A percentile compares a stretch with the other conserved stretches of the same genome.
Evolutionary conservation across 2,329 filamentous ascomycete species (phyloP).

Genomic region (Ceratocystis papillata): DNA sequence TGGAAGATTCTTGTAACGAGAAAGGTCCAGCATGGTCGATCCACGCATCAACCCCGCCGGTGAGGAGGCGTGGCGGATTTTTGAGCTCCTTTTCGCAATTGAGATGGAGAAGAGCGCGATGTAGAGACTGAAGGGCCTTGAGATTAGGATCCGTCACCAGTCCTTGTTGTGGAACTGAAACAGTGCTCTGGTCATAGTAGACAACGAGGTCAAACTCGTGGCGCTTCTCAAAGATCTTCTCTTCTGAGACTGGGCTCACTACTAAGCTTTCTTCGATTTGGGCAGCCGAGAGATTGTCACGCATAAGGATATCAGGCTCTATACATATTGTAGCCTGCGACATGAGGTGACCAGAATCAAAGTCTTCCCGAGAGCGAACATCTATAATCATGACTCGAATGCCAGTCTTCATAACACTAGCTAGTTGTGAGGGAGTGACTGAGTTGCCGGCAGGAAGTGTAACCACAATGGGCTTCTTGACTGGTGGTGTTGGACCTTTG

Average conservation of each 20-base stretch:
- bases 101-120: constrained; percentile 71
- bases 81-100: constrained; percentile 68
- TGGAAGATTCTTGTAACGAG: constrained; percentile 42
- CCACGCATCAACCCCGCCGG: constrained; percentile 81
- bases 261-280: constrained; percentile 58
- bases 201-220: constrained; percentile 78
- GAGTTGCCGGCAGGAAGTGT: constrained; percentile 44
- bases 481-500: background rate
- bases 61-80: constrained; percentile 62
- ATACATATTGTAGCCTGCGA: constrained; percentile 77
- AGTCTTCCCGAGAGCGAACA: constrained; percentile 66
- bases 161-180: constrained; percentile 37
- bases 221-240: constrained; percentile 58
- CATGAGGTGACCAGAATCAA: constrained; percentile 81
- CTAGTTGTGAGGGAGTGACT: constrained; percentile 60
- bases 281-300: constrained; percentile 53
- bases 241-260: constrained; percentile 63
- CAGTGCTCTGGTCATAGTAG: constrained; percentile 69
- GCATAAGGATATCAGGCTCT: constrained; percentile 63
- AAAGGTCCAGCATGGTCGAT: constrained; percentile 64
- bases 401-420: constrained; percentile 50
- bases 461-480: constrained; percentile 28
- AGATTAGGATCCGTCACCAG: constrained; percentile 14
- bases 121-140: constrained; percentile 42
- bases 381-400: constrained; percentile 73